Percentiles rank a stretch among this genome's conserved stretches.
Conservation (phyloP, 148 eudicot genomes). For the Camellia japonica region DNA sequence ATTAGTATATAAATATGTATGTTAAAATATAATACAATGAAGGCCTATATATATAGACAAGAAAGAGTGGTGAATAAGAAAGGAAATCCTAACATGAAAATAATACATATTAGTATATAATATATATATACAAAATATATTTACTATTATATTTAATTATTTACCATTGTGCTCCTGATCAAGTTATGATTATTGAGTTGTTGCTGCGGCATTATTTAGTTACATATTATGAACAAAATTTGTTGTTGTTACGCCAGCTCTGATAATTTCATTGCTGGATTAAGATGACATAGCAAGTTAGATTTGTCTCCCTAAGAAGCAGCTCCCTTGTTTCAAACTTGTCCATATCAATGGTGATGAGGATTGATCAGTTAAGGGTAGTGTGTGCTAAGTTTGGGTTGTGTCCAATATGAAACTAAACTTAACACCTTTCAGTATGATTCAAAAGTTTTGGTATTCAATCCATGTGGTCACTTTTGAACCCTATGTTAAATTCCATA, state of each 20-base stretch:
- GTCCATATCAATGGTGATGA: not conserved
- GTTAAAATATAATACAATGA: too few relatives aligned
- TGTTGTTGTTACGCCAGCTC: not conserved
- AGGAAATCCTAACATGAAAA: too few relatives aligned
- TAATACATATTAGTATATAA: too few relatives aligned
- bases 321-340: too few relatives aligned
- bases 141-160: not conserved
- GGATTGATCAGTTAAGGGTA: not conserved
- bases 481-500: too few relatives aligned
- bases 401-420: not conserved
- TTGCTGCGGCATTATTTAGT: not conserved
- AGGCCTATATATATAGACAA: too few relatives aligned
- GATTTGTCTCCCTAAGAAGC: too few relatives aligned
- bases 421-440: not conserved
- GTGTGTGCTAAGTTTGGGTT: not conserved
- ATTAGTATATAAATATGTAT: too few relatives aligned
- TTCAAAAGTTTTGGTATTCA: not conserved
- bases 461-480: not conserved
- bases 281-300: not conserved
- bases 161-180: not conserved
- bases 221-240: not conserved
- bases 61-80: too few relatives aligned
- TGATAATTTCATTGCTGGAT: not conserved
- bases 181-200: slow-evolving; percentile 21
- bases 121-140: too few relatives aligned